Conservation (phyloP, 2,329 filamentous ascomycete genomes). For the Colletotrichum navitas region DNA sequence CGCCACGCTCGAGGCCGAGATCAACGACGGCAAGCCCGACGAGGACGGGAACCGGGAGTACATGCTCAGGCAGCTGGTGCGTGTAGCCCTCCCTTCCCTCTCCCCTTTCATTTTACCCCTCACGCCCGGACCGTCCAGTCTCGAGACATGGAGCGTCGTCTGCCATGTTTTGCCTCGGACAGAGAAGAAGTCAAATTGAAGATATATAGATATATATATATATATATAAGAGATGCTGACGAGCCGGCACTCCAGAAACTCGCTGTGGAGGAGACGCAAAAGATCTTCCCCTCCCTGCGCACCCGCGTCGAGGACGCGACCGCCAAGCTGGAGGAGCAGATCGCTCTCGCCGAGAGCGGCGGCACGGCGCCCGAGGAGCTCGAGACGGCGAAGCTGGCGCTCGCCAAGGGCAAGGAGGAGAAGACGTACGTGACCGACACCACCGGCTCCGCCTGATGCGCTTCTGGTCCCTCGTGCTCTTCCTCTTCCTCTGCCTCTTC, state of each 20-base stretch:
- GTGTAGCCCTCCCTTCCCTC: constrained; percentile 43
- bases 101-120: not conserved
- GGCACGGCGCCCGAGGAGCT: constrained; percentile 63
- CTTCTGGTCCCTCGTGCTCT: not conserved
- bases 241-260: constrained; percentile 67
- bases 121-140: constrained; percentile 1
- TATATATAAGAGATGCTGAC: not conserved
- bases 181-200: not conserved
- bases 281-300: constrained; percentile 80
- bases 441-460: constrained; percentile 8
- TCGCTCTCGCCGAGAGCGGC: constrained; percentile 72
- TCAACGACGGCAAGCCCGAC: constrained; percentile 61
- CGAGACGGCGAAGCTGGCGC: constrained; percentile 65
- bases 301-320: constrained; percentile 79
- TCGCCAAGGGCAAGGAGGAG: constrained; percentile 63
- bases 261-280: constrained; percentile 89
- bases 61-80: constrained; percentile 87
- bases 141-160: not conserved
- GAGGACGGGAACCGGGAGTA: constrained; percentile 83
- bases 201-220: too few relatives aligned
- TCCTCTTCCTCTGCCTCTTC: too few relatives aligned
- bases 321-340: constrained; percentile 78
- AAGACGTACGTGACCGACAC: constrained; percentile 34
- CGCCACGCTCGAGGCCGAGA: constrained; percentile 73
- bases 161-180: not conserved